Conservation (phyloP, 805 yeast genomes). For the Metschnikowia hibisci region DNA sequence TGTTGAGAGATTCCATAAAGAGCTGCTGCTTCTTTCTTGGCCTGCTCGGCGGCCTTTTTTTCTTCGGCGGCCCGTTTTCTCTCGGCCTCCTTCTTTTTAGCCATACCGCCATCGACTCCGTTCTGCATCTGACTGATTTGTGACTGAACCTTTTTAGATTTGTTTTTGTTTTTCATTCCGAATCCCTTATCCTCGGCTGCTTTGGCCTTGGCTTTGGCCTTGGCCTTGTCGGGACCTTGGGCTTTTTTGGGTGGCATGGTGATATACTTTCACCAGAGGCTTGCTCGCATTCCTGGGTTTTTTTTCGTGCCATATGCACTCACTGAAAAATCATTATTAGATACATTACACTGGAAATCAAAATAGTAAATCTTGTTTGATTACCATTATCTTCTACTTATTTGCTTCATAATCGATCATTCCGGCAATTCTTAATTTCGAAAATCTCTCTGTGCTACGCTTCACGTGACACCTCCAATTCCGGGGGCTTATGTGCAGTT, state of each 20-base stretch:
- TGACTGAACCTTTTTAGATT: slow-evolving; percentile 78
- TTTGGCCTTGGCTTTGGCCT: slow-evolving; percentile 60
- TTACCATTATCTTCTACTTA: no score
- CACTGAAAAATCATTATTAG: neutral
- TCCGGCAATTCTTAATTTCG: no score
- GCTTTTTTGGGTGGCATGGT: slow-evolving; percentile 75
- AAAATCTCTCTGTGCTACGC: no score
- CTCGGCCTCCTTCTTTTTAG: slow-evolving; percentile 73
- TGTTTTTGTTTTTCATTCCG: slow-evolving; percentile 93
- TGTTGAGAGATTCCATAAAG: slow-evolving; percentile 70
- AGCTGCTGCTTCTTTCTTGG: slow-evolving; percentile 81
- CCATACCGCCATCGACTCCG: slow-evolving; percentile 46
- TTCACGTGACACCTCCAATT: no score
- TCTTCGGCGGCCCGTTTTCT: slow-evolving; percentile 63
- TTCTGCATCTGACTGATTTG: slow-evolving; percentile 46
- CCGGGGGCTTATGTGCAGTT: no score
- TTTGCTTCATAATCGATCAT: no score
- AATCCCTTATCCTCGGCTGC: slow-evolving; percentile 84
- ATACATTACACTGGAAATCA: neutral
- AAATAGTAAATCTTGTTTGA: no score
- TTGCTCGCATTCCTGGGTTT: slow-evolving; percentile 3
- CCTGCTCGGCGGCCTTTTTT: slow-evolving; percentile 87
- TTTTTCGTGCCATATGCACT: slow-evolving; percentile 4
- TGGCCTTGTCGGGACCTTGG: slow-evolving; percentile 54
- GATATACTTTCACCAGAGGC: slow-evolving; percentile 8